These are phyloP conservation scores for Colletotrichum trifolii DNA, from an alignment of 2,329 filamentous ascomycete species.

Conservation along the genomic window DNA sequence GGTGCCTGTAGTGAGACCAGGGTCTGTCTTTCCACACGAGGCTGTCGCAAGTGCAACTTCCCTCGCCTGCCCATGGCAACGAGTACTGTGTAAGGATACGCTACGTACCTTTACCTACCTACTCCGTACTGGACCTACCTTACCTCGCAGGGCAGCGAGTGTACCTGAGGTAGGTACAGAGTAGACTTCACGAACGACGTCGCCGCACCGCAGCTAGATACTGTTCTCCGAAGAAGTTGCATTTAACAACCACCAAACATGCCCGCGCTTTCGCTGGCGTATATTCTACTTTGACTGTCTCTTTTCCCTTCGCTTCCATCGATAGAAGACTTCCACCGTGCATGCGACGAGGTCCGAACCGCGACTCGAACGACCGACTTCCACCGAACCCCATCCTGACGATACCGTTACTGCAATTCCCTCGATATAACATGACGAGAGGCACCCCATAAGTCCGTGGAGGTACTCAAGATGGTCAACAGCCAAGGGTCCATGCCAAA, in stretches of 20 bases:
- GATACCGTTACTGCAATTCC: slow-evolving; percentile 2
- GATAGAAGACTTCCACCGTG: too few relatives aligned
- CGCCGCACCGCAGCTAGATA: slow-evolving; percentile 23
- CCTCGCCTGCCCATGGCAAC: slow-evolving; percentile 14
- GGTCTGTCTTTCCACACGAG: slow-evolving; percentile 33
- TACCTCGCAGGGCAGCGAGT: too few relatives aligned
- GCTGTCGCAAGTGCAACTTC: slow-evolving; percentile 37
- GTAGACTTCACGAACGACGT: slow-evolving; percentile 17
- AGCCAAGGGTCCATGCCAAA: slow-evolving; percentile 30
- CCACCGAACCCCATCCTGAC: slow-evolving; percentile 4
- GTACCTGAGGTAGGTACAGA: too few relatives aligned
- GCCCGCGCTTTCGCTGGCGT: not conserved
- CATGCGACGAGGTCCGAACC: slow-evolving; percentile 5
- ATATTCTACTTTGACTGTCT: too few relatives aligned
- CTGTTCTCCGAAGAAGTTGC: not conserved
- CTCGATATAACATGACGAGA: slow-evolving; percentile 33
- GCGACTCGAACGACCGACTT: slow-evolving; percentile 7
- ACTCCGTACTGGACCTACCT: too few relatives aligned
- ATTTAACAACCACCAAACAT: slow-evolving; percentile 8
- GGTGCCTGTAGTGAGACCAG: slow-evolving; percentile 15
- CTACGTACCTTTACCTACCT: too few relatives aligned
- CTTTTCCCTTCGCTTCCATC: too few relatives aligned
- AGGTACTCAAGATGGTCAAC: slow-evolving; percentile 28
- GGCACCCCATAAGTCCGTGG: slow-evolving; percentile 19
- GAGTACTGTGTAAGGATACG: too few relatives aligned